Base-by-base conservation (phyloP, 1,284 basidiomycete species). In the Nidula niveotomentosa region DNA sequence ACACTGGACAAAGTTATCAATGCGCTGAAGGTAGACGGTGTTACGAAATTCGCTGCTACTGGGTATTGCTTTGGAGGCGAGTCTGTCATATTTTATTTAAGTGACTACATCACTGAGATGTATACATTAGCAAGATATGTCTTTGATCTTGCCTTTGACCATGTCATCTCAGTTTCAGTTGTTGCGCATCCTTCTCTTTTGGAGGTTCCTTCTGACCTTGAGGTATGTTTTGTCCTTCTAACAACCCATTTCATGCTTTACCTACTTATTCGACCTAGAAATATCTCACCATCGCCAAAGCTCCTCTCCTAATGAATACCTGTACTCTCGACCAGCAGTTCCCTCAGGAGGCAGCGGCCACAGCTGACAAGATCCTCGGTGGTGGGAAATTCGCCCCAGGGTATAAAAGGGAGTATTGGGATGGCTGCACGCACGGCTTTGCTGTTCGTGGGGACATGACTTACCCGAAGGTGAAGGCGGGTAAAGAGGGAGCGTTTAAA, bases 1-100 rank as follows among this genome's bases (percentile, higher is more conserved):
- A 41, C 61, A 1, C 62, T 90, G 44, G 79, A 90, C 68, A 81
- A 77, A 33, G 80, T 88, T 54, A 75, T 89, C 44, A 68, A 66
- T 1, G 81, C 73, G 0, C 76, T 91, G 49, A 84, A 83, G 62
- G 78, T 69, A 12, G 65, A 79, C 53, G 88, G 89, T 1, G 74
- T 90, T 35, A 82, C 75, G 3, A 63, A 67, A 17, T 79, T 89
- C 56, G 86, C 75, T 10, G 85, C 83, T 0, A 83, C 79, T 1
- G 88, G 87, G 0, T 91, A 84, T 71, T 91, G 90, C 74, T 86
- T 83, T 56, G 89, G 90, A 39, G 88, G 83, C 76, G 59, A 59
- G 72, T 67, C 18, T 53, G 5, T 30, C 30, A 30, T 30, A 30
- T 30, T 30, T 30, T 30, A 30, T 30, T 30, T 30, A 30, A 30